Base-by-base conservation (phyloP, 306 rosid species). In the Abrus precatorius region DNA sequence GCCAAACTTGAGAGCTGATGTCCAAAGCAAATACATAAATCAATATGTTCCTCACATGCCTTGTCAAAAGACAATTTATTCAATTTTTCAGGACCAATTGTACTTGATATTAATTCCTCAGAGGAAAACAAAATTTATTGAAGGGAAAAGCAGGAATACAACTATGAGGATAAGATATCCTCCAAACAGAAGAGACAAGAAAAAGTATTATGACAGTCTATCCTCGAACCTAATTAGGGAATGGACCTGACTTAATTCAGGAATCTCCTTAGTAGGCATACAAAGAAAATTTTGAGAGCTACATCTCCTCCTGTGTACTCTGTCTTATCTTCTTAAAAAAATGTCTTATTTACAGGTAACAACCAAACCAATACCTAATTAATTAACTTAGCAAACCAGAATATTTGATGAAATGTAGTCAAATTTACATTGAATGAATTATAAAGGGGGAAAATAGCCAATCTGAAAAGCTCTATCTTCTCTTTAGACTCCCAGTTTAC, bases 391-490 rank as follows among this genome's bases (percentile, higher is more conserved):
- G 59, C 66, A 64, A 71, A 69, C 40, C 32, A 81, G 28, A 36
- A 36, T 28, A 60, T 61, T 74, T 79, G 64, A 53, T 28, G 36
- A 29, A 62, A 80, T 8, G 33, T 44, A 53, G 41, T 45, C 70
- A 82, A 2, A 84, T 44, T 69, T 45, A 62, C 80, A 60, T 50
- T 62, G 69, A 43, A 68, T 53, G 33, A 47, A 33, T 57, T 48
- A 36, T 63, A 20, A 62, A 49, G 52, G 74, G 55, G 50, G 43
- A 36, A 70, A 77, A 49, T 52, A 69, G 43, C 43, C 33, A 55
- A 50, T 77, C 52, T 53, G 43, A 82, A 81, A 8, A 38, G 59
- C 57, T 78, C 10, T 30, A 63, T 70, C 12, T 67, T 61, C 83
- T 77, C 62, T 69, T 61, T n/a, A 12, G 56, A 80, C 50, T 45